Evolutionary conservation across 202 grass and related monocot genomes (phyloP), one percentile per base, ranked within the genome.

Genomic region (Musa balbisiana): DNA sequence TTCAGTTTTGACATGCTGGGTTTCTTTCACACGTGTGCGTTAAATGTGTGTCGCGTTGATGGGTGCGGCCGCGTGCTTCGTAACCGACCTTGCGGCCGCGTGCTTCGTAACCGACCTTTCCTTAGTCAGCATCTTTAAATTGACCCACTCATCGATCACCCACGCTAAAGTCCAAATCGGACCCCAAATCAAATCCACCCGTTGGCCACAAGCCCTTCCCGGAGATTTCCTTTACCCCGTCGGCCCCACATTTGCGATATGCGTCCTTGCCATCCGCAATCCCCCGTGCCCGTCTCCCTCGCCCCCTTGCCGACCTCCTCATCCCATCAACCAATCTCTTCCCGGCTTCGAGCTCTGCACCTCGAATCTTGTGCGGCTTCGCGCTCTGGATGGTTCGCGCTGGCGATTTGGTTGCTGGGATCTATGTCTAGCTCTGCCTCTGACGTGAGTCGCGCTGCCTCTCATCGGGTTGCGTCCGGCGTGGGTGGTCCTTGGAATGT

Each of bases 381-480:
- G 29, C 29, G 33, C 33, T 43, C 33, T 50, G 59, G 27, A 62
- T 76, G 60, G 74, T 77, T 22, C 15, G 12, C 9, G 59, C 13
- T 3, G 33, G 20, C 10, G 56, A 64, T 16, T 62, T 1, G 10
- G 9, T 43, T 0, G 10, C 23, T n/a, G 56, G 66, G 10, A 62
- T 80, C 78, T 64, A 72, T 80, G 78, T 64, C 51, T 73, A 8
- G 21, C 14, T 59, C 51, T 51, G 43, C 21, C 55, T 27, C 49
- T 51, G 78, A 63, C 26, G 78, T 62, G 49, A 73, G 33, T 43
- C 55, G 52, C 51, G 77, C 53, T 70, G 77, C 66, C 77, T 53
- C 29, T 60, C 67, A 29, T 58, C 15, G 78, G 78, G 73, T 80
- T 64, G 62, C 20, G 75, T 24, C 49, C 62, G 50, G 49, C 49